phyloP scores from a whole-genome alignment of 1,139 yeast genomes.

The Candida sanyaensis region DNA sequence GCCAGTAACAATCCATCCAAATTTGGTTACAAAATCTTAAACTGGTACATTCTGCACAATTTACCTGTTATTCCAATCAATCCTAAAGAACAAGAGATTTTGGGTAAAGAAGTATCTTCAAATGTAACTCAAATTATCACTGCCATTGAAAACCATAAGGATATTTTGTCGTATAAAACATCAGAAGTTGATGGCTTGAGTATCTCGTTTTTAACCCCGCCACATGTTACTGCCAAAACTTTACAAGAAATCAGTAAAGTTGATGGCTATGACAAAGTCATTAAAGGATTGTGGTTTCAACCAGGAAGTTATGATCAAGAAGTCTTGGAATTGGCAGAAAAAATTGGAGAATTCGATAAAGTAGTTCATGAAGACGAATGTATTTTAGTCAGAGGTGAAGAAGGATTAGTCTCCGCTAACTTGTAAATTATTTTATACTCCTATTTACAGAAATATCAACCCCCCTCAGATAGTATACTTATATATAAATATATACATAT shows the following conservation, averaged over 20 bases:
- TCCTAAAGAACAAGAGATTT: constrained; percentile 50
- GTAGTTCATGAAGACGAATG: constrained; percentile 66
- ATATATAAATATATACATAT: constrained; percentile 1
- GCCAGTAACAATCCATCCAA: constrained; percentile 68
- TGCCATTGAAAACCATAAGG: constrained; percentile 23
- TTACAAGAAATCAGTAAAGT: constrained; percentile 42
- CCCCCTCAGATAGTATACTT: not conserved
- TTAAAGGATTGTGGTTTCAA: constrained; percentile 77
- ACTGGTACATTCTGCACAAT: constrained; percentile 63
- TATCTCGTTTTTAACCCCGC: constrained; percentile 75
- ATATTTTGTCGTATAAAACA: constrained; percentile 28
- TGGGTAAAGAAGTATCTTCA: constrained; percentile 42
- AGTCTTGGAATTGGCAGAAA: constrained; percentile 46
- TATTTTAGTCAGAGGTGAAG: constrained; percentile 69
- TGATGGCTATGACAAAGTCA: constrained; percentile 28
- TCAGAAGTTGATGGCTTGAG: constrained; percentile 45
- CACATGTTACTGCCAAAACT: constrained; percentile 52
- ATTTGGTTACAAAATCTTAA: constrained; percentile 69
- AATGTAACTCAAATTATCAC: constrained; percentile 37
- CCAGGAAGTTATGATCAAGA: constrained; percentile 70
- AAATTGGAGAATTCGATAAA: constrained; percentile 42
- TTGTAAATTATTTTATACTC: constrained; percentile 14
- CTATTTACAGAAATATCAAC: constrained; percentile 1
- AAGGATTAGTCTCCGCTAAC: constrained; percentile 42
- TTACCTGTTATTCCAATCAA: constrained; percentile 71